Evolutionary conservation across 2,329 filamentous ascomycete genomes (phyloP).

Genomic region (Sporothrix pseudoabietina): DNA sequence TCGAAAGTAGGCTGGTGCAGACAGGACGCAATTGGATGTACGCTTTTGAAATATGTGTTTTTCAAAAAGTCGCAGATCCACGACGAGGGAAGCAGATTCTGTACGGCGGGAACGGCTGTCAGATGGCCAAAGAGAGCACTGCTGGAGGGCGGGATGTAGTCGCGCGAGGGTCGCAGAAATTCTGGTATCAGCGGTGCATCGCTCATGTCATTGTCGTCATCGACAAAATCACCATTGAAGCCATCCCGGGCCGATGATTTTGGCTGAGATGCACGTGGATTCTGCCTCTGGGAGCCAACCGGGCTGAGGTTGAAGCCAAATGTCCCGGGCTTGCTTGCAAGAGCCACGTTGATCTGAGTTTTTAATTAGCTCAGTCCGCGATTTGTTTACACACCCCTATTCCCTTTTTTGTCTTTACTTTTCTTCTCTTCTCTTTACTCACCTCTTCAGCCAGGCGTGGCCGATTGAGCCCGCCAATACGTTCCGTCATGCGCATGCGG

Average conservation of each 20-base stretch:
- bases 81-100: slow-evolving; percentile 63
- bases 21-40: slow-evolving; percentile 68
- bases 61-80: slow-evolving; percentile 63
- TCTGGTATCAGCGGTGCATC: slow-evolving; percentile 43
- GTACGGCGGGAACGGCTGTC: slow-evolving; percentile 52
- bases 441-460: slow-evolving; percentile 73
- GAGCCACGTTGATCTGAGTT: slow-evolving; percentile 29
- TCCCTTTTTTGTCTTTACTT: too few species aligned
- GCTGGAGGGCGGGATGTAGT: slow-evolving; percentile 69
- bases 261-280: background rate
- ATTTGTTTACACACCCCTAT: background rate
- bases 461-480: slow-evolving; percentile 71
- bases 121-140: slow-evolving; percentile 66
- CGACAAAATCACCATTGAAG: background rate
- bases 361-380: background rate
- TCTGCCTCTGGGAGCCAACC: background rate
- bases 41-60: slow-evolving; percentile 66
- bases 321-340: slow-evolving; percentile 21
- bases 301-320: slow-evolving; percentile 20
- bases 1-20: slow-evolving; percentile 70
- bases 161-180: slow-evolving; percentile 64
- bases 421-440: slow-evolving; percentile 35
- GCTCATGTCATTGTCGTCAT: slow-evolving; percentile 29
- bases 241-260: background rate
- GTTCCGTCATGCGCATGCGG: slow-evolving; percentile 71